phyloP scores from a whole-genome alignment of 495 filamentous ascomycete genomes.

The Neurospora terricola region DNA sequence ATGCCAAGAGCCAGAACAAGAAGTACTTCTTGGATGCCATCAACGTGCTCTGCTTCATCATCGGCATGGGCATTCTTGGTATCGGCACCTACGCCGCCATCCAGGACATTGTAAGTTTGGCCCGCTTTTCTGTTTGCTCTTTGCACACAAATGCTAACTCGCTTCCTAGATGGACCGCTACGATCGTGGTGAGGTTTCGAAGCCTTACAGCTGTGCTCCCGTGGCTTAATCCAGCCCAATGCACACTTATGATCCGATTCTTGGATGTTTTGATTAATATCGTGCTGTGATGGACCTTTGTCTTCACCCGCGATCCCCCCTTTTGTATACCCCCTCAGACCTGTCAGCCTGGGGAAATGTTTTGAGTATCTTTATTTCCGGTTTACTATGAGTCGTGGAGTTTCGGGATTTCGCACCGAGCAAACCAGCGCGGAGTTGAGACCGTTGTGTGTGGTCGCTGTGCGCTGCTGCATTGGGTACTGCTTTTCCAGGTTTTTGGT shows the following conservation, averaged over 20 bases:
- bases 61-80: constrained; percentile 47
- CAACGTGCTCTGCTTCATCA: constrained; percentile 42
- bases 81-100: constrained; percentile 50
- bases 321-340: neutral
- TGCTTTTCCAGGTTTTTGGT: neutral
- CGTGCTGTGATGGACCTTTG: neutral
- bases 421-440: neutral
- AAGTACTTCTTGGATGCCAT: constrained; percentile 37
- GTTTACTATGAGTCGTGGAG: neutral
- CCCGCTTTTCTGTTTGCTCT: neutral
- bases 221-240: constrained; percentile 7
- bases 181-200: constrained; percentile 28
- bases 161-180: constrained; percentile 34
- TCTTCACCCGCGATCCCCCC: neutral
- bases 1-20: constrained; percentile 31
- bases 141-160: constrained; percentile 6
- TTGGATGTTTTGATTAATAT: neutral
- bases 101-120: constrained; percentile 42
- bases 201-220: constrained; percentile 39
- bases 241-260: neutral
- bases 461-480: neutral
- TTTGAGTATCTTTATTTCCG: neutral
- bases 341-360: neutral
- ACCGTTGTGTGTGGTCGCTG: neutral
- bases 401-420: neutral